Evolutionary conservation across 345 rosid genomes (phyloP).

Genomic region (Trapa incisa): DNA sequence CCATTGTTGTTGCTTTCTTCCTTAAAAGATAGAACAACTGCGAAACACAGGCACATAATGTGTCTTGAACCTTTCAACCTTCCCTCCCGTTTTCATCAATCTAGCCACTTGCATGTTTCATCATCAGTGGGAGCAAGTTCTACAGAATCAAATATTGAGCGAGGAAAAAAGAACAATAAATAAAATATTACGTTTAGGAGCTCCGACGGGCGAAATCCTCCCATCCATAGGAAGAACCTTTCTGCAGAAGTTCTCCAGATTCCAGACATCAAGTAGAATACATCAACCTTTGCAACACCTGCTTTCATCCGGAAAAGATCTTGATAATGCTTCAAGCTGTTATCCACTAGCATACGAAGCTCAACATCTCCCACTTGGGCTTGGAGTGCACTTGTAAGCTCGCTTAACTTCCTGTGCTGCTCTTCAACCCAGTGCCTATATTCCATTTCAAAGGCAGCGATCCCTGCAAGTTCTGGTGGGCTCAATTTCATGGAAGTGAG

Average conservation of each 20-base stretch:
- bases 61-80: no score
- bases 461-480: constrained; percentile 19
- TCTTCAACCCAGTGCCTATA: constrained; percentile 72
- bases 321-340: constrained; percentile 52
- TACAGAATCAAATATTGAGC: no score
- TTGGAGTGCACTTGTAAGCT: constrained; percentile 54
- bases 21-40: background rate
- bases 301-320: constrained; percentile 70
- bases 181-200: constrained; percentile 45
- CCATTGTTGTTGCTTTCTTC: background rate
- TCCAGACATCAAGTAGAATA: constrained; percentile 75
- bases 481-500: background rate
- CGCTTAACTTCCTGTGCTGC: constrained; percentile 46
- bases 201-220: constrained; percentile 87
- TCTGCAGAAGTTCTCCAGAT: constrained; percentile 71
- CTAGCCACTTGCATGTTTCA: no score
- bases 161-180: background rate
- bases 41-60: no score
- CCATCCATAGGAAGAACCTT: constrained; percentile 75
- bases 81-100: no score
- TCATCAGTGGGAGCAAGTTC: no score
- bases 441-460: constrained; percentile 72
- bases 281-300: constrained; percentile 66
- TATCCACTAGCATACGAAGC: constrained; percentile 60
- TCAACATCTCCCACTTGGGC: constrained; percentile 48